Percentiles rank a stretch among this genome's conserved stretches.
phyloP scores from a whole-genome alignment of 768 basidiomycete genomes.

The Lanmaoa pseudosensibilis region DNA sequence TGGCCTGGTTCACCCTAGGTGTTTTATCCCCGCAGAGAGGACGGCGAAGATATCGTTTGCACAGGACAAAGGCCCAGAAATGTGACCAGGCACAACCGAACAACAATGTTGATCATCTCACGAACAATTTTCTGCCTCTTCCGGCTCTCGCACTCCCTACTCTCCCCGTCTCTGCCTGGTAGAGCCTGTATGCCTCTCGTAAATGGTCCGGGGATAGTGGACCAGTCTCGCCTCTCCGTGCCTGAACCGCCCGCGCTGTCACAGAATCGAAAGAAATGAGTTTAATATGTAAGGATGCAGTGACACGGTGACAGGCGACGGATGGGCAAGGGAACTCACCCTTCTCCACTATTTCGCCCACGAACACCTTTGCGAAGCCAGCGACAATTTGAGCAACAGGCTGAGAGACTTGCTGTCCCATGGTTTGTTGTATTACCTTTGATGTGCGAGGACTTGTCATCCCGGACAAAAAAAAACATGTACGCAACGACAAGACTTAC shows the following conservation, averaged over 20 bases:
- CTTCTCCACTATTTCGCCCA: conserved; percentile 89
- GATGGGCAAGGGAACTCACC: conserved; percentile 41
- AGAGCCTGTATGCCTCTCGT: conserved; percentile 83
- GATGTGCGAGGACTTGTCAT: neutral
- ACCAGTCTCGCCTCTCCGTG: conserved; percentile 67
- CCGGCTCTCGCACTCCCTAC: conserved; percentile 77
- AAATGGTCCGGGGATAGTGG: conserved; percentile 87
- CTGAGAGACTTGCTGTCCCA: conserved; percentile 80
- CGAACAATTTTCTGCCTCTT: conserved; percentile 71
- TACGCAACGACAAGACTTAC: conserved; percentile 36
- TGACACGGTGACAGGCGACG: too few relatives aligned
- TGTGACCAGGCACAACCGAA: neutral
- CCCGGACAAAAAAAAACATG: neutral
- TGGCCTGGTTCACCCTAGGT: too few relatives aligned
- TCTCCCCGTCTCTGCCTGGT: conserved; percentile 77
- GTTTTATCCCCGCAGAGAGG: neutral
- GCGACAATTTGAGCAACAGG: conserved; percentile 89
- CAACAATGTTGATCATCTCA: conserved; percentile 41
- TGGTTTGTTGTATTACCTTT: conserved; percentile 80
- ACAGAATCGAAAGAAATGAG: neutral
- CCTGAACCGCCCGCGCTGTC: conserved; percentile 75
- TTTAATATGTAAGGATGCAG: neutral
- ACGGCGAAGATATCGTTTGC: neutral
- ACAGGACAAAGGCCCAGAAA: neutral
- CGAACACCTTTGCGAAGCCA: conserved; percentile 88